Evolutionary conservation across 1,284 basidiomycete species (phyloP), one percentile per base, ranked within the genome.

Genomic region (Ustilago esculenta): DNA sequence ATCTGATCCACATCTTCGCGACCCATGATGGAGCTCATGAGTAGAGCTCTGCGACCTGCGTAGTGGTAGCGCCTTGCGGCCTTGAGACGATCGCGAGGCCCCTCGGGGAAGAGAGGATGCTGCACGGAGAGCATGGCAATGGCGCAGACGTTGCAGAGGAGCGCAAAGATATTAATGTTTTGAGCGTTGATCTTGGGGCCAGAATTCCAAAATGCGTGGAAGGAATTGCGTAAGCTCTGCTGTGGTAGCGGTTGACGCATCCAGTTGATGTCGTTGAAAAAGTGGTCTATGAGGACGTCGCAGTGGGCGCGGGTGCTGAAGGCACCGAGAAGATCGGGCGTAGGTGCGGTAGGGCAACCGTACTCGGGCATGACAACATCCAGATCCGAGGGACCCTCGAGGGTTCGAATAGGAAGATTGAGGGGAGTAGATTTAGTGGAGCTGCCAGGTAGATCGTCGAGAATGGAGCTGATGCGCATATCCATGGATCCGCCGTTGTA

Each of bases 221-320:
- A 71, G 7, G 61, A 66, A 30, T 67, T 45, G 40, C 65, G 66
- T 2, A 75, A 34, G 44, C 58, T 53, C 34, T 60, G 52, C 25
- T 69, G 70, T 0, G 73, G 71, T 15, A 75, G 33, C 2, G 72
- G 73, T 43, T 75, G 75, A n/a, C 77, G 70, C 35, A 79, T 57
- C 77, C 77, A 79, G 42, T 77, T 79, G 61, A 76, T 66, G 45
- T 75, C 60, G 34, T 67, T 46, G 54, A 73, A 77, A 42, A 63
- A 79, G 24, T 77, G 76, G 36, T 74, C 66, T 33, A 76, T 47
- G 15, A 79, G 64, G 6, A 51, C 41, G 17, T 54, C 61, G 51
- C 63, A 68, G 15, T 72, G 55, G 2, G 60, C 58, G 8, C 63
- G 60, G 8, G 56, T 53, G 41, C 61, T 74, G 33, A 79, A 58